phyloP scores from a whole-genome alignment of 495 filamentous ascomycete species.

The Aspergillus funiculosus region DNA sequence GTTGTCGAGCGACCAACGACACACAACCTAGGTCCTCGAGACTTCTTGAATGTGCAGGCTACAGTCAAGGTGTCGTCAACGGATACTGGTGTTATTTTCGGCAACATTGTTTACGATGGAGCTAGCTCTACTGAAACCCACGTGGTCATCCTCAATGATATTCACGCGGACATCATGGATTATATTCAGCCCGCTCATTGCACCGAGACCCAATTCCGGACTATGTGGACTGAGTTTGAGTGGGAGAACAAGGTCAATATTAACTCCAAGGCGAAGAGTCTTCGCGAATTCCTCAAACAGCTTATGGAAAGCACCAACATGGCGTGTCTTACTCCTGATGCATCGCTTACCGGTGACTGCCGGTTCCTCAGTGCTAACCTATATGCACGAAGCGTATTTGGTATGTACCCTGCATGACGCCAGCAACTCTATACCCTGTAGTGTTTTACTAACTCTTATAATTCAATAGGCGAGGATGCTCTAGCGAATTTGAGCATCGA shows the following conservation, averaged over 20 bases:
- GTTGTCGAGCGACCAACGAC: conserved; percentile 95
- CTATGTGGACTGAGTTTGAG: conserved; percentile 99
- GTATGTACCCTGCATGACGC: conserved; percentile 49
- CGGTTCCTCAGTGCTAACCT: conserved; percentile 97
- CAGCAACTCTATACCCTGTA: not conserved
- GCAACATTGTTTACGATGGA: conserved; percentile 97
- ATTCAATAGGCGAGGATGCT: conserved; percentile 89
- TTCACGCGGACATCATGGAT: conserved; percentile 99
- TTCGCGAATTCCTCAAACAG: conserved; percentile 89
- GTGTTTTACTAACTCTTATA: conserved; percentile 28
- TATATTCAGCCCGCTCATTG: conserved; percentile 98
- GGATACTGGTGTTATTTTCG: conserved; percentile 98
- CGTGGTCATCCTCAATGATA: conserved; percentile 97
- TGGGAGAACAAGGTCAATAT: conserved; percentile 99
- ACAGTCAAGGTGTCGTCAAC: conserved; percentile 99
- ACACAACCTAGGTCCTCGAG: conserved; percentile 88
- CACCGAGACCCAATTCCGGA: conserved; percentile 96
- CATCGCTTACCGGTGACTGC: conserved; percentile 93
- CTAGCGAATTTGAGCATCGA: conserved; percentile 97
- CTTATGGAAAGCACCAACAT: conserved; percentile 98
- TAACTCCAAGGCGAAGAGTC: conserved; percentile 88
- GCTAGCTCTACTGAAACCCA: conserved; percentile 92
- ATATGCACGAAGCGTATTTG: conserved; percentile 96
- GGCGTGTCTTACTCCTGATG: conserved; percentile 95
- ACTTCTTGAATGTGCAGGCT: conserved; percentile 95